Evolutionary conservation across 2,329 filamentous ascomycete genomes (phyloP).

Genomic region (Ophiobolus disseminans): DNA sequence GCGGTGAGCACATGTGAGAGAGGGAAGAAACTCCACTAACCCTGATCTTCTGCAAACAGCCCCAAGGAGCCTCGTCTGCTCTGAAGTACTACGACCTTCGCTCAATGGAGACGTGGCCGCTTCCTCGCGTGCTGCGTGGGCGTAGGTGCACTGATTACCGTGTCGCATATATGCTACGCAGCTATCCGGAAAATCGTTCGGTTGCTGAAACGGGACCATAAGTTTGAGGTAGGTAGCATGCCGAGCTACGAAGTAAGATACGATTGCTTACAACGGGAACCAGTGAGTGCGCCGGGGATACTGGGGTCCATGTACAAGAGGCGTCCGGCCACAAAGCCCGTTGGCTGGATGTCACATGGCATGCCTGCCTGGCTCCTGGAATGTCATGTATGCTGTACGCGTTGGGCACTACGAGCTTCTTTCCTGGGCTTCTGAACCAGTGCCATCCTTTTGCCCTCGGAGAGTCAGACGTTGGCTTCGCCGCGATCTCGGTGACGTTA

Average conservation of each 20-base stretch:
- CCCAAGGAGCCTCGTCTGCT: slow-evolving; percentile 22
- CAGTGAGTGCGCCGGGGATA: slow-evolving; percentile 1
- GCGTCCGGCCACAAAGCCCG: slow-evolving; percentile 18
- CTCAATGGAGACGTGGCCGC: slow-evolving; percentile 33
- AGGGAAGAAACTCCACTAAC: slow-evolving; percentile 26
- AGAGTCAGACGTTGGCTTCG: slow-evolving; percentile 17
- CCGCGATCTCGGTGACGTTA: slow-evolving; percentile 34
- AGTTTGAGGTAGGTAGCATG: slow-evolving; percentile 13
- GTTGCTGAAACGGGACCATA: slow-evolving; percentile 34
- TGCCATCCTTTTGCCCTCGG: slow-evolving; percentile 15
- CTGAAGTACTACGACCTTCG: slow-evolving; percentile 33
- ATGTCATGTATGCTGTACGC: slow-evolving; percentile 39
- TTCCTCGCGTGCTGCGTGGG: slow-evolving; percentile 43
- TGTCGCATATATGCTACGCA: slow-evolving; percentile 36
- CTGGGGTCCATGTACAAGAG: slow-evolving; percentile 15
- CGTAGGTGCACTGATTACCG: slow-evolving; percentile 35
- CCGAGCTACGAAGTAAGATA: slow-evolving; percentile 12
- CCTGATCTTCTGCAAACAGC: slow-evolving; percentile 26
- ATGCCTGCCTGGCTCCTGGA: slow-evolving; percentile 24
- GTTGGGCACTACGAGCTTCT: slow-evolving; percentile 24
- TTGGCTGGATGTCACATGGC: slow-evolving; percentile 25
- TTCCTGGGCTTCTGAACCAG: slow-evolving; percentile 15
- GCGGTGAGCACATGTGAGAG: slow-evolving; percentile 20
- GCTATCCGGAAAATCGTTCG: slow-evolving; percentile 29
- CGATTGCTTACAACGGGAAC: slow-evolving; percentile 3